A percentile compares a stretch with the other conserved stretches of the same genome.
These are phyloP conservation scores for Hypoxylon sp. DNA, from an alignment of 2,329 filamentous ascomycete species.

Conservation along the genomic window DNA sequence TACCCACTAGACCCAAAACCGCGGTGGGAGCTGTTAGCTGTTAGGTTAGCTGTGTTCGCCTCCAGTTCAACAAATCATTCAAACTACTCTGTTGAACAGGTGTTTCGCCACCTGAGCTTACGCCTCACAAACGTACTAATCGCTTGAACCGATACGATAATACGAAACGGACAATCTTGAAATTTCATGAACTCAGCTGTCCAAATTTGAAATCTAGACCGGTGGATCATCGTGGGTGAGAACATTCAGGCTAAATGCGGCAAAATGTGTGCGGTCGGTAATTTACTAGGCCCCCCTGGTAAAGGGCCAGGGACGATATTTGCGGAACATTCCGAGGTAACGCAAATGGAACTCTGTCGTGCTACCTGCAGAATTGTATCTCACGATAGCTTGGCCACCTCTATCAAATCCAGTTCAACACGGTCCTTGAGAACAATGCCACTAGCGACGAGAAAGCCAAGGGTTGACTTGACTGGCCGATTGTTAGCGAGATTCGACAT, in stretches of 20 bases:
- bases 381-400: constrained; percentile 2
- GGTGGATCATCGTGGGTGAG: constrained; percentile 21
- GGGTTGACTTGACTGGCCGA: constrained; percentile 2
- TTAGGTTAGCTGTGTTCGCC: constrained; percentile 19
- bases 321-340: constrained; percentile 32
- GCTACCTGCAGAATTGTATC: constrained; percentile 5
- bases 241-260: constrained; percentile 38
- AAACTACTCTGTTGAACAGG: constrained; percentile 1
- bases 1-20: background rate
- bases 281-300: constrained; percentile 26
- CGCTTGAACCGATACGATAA: constrained; percentile 23
- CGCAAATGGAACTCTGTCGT: constrained; percentile 3
- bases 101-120: constrained; percentile 12
- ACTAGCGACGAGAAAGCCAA: constrained; percentile 19
- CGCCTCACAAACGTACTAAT: constrained; percentile 16
- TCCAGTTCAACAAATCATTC: background rate
- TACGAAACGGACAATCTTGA: constrained; percentile 12
- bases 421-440: too few species aligned
- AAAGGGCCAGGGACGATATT: constrained; percentile 7
- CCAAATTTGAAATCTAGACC: constrained; percentile 22
- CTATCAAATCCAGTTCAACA: too few species aligned
- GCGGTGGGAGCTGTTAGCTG: too few species aligned
- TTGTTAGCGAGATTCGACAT: constrained; percentile 12
- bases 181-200: constrained; percentile 21
- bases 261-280: constrained; percentile 29